Evolutionary conservation across 2,329 filamentous ascomycete species (phyloP).

Genomic region (Pestalotiopsis sp.): DNA sequence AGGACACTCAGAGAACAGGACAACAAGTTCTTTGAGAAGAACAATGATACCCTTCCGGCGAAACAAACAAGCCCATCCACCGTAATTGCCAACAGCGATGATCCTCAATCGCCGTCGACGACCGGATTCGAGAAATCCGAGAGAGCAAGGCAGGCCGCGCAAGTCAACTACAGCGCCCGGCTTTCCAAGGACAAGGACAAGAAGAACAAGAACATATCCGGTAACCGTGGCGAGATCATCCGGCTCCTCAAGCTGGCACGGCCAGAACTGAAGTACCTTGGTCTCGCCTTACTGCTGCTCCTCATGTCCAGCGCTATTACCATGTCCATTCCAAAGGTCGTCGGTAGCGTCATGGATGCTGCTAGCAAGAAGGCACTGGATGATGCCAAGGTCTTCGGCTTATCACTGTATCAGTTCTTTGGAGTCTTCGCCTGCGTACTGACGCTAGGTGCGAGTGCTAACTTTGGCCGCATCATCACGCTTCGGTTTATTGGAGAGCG

Average conservation of each 20-base stretch:
- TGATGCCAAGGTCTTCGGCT: slow-evolving; percentile 75
- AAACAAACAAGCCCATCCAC: slow-evolving; percentile 37
- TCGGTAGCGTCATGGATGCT: slow-evolving; percentile 92
- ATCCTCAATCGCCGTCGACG: slow-evolving; percentile 54
- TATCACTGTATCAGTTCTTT: slow-evolving; percentile 89
- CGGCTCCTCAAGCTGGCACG: slow-evolving; percentile 86
- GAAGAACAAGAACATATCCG: slow-evolving; percentile 55
- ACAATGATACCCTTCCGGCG: slow-evolving; percentile 25
- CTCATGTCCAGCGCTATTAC: slow-evolving; percentile 90
- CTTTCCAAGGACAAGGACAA: slow-evolving; percentile 75
- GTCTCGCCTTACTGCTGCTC: slow-evolving; percentile 79
- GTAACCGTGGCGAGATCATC: slow-evolving; percentile 77
- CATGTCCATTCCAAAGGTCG: slow-evolving; percentile 95
- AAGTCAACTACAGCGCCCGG: slow-evolving; percentile 86
- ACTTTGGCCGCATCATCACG: slow-evolving; percentile 92
- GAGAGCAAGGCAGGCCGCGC: slow-evolving; percentile 81
- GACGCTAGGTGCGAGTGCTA: slow-evolving; percentile 82
- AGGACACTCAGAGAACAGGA: slow-evolving; percentile 6
- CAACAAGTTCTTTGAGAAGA: slow-evolving; percentile 11
- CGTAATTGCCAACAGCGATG: slow-evolving; percentile 9
- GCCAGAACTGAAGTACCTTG: slow-evolving; percentile 79
- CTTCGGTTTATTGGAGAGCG: slow-evolving; percentile 93
- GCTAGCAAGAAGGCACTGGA: slow-evolving; percentile 74
- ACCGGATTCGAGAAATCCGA: slow-evolving; percentile 72
- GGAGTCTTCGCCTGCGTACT: slow-evolving; percentile 75